A percentile compares a stretch with the other conserved stretches of the same genome.
These are phyloP conservation scores for Geotrichum citri-aurantii DNA, from an alignment of 1,139 yeast species.

Conservation along the genomic window DNA sequence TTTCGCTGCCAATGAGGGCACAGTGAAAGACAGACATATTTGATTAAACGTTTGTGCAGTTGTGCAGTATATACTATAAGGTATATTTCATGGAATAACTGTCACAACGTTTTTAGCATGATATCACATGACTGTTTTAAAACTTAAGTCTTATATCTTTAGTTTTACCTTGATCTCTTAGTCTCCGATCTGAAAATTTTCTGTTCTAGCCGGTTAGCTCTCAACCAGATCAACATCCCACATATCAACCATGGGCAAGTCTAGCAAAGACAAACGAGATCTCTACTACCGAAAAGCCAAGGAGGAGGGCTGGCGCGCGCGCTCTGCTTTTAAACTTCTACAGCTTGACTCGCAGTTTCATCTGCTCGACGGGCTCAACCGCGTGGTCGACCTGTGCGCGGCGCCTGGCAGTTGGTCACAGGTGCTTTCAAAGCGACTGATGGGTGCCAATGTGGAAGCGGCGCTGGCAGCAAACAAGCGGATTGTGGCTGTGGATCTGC, in stretches of 20 bases:
- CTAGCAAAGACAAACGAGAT: constrained; percentile 93
- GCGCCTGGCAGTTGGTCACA: constrained; percentile 99
- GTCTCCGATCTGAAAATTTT: not conserved
- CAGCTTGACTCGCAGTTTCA: constrained; percentile 88
- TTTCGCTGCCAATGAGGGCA: not conserved
- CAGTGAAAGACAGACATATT: not conserved
- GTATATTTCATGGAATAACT: not conserved
- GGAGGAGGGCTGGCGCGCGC: constrained; percentile 95
- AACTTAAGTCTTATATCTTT: not conserved
- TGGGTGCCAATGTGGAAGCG: not conserved
- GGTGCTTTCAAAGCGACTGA: constrained; percentile 63
- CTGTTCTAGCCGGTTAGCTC: not conserved
- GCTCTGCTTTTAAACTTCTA: constrained; percentile 88
- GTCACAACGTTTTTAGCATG: not conserved
- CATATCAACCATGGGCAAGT: constrained; percentile 71
- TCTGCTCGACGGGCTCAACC: constrained; percentile 60
- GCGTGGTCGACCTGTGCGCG: constrained; percentile 96
- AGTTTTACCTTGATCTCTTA: not conserved
- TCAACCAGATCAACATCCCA: not conserved
- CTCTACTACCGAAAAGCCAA: constrained; percentile 82
- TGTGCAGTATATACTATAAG: not conserved
- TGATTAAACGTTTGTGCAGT: not conserved
- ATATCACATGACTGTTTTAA: not conserved
- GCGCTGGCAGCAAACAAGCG: constrained; percentile 41
- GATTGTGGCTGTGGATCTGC: constrained; percentile 90